phyloP scores from a whole-genome alignment of 371 early-diverging fungal species.

The Blakeslea trispora region DNA sequence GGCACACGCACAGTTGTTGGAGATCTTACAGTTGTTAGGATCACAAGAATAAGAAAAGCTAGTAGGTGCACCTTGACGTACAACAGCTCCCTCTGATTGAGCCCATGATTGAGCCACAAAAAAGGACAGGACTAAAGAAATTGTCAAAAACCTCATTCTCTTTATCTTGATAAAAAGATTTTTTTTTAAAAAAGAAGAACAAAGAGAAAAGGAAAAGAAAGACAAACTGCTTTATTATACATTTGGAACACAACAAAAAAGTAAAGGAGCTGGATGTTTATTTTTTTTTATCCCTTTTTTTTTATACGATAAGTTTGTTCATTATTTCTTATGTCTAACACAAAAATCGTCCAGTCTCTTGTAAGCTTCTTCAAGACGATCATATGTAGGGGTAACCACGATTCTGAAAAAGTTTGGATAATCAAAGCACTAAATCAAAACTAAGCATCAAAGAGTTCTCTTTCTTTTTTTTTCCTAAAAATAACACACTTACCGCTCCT shows the following conservation, averaged over 20 bases:
- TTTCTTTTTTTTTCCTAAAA: slow-evolving; percentile 1
- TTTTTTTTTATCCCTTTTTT: background rate
- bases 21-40: slow-evolving; percentile 53
- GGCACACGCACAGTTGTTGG: slow-evolving; percentile 69
- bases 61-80: slow-evolving; percentile 8
- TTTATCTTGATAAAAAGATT: background rate
- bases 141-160: slow-evolving; percentile 7
- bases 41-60: slow-evolving; percentile 55
- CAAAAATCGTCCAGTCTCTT: slow-evolving; percentile 82
- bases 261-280: too few species aligned
- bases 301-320: background rate
- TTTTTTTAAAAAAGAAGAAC: slow-evolving; percentile 1
- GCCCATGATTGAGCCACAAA: slow-evolving; percentile 4
- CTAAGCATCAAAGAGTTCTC: background rate
- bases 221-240: background rate
- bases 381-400: slow-evolving; percentile 79
- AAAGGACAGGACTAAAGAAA: slow-evolving; percentile 5
- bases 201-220: background rate
- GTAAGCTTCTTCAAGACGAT: slow-evolving; percentile 73
- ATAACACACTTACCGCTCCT: slow-evolving; percentile 60
- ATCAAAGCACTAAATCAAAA: slow-evolving; percentile 66
- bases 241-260: too few species aligned
- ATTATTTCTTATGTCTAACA: slow-evolving; percentile 59
- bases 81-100: slow-evolving; percentile 27
- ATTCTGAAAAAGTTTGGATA: slow-evolving; percentile 83